Conservation (phyloP, 352 stramenopile genomes). For the Phytophthora melonis region DNA sequence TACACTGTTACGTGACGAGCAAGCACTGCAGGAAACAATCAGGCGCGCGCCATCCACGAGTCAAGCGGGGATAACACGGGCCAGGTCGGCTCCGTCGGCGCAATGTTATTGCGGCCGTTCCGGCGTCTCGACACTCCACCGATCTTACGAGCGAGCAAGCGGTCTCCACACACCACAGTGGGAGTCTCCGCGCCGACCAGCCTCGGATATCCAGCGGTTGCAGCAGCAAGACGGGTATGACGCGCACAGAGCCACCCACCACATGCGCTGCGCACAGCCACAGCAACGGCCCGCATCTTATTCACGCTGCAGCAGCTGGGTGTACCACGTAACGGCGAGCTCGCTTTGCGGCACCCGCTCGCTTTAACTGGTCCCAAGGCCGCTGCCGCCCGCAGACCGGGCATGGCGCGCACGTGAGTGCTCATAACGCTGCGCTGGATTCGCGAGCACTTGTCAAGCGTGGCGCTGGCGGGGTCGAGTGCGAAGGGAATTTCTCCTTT, state of each 20-base stretch:
- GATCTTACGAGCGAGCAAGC: neutral
- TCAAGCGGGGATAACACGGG: conserved; percentile 5
- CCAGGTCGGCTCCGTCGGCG: neutral
- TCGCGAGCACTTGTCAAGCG: conserved; percentile 10
- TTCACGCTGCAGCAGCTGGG: conserved; percentile 16
- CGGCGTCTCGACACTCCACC: conserved; percentile 18
- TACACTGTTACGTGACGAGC: no score
- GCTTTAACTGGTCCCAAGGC: conserved; percentile 24
- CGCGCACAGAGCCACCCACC: neutral
- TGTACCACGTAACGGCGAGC: conserved; percentile 22
- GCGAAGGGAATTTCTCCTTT: neutral
- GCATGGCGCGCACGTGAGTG: neutral
- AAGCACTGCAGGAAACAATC: neutral
- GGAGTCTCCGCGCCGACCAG: neutral
- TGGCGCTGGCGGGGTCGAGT: neutral
- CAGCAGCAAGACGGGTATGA: neutral
- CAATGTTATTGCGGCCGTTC: conserved; percentile 10
- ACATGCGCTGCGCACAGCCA: conserved; percentile 23
- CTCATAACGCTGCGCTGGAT: conserved; percentile 1
- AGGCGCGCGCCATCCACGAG: neutral
- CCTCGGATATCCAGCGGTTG: neutral
- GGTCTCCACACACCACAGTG: conserved; percentile 11
- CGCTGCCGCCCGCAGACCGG: conserved; percentile 12
- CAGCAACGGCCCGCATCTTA: conserved; percentile 17
- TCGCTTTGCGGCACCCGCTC: conserved; percentile 12